These are phyloP conservation scores for Taxillus chinensis DNA, from an alignment of 164 flowering plant species.

Conservation along the genomic window DNA sequence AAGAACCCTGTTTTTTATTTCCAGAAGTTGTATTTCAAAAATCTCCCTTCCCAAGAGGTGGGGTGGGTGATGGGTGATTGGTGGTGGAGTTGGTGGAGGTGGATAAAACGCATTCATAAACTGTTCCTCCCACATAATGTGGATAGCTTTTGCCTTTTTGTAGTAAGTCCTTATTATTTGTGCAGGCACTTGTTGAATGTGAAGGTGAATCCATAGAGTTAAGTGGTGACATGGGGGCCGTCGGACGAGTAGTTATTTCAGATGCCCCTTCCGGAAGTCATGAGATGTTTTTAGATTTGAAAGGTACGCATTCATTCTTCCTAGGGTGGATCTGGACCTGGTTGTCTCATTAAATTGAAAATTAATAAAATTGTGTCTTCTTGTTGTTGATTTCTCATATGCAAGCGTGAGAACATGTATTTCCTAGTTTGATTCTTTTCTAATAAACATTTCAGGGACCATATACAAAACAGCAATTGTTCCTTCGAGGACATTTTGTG, in stretches of 20 bases:
- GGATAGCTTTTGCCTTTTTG: not conserved
- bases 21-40: too few species aligned
- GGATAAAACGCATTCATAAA: too few species aligned
- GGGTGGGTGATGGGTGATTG: too few species aligned
- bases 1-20: too few species aligned
- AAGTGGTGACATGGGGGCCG: constrained; percentile 96
- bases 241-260: constrained; percentile 70
- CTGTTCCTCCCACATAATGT: too few species aligned
- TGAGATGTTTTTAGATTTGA: constrained; percentile 77
- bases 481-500: constrained; percentile 88
- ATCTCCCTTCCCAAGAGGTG: too few species aligned
- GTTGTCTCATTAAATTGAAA: not conserved
- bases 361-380: too few species aligned
- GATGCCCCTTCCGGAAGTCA: constrained; percentile 37
- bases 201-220: constrained; percentile 92
- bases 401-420: not conserved
- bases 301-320: constrained; percentile 37
- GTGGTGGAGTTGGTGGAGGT: too few species aligned
- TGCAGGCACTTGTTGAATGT: constrained; percentile 95
- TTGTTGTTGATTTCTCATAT: not conserved
- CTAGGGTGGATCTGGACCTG: not conserved
- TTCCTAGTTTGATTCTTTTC: constrained; percentile 9
- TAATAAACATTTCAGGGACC: constrained; percentile 57
- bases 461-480: constrained; percentile 77
- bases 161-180: not conserved